Conservation (phyloP, 768 basidiomycete species). For the Crassisporium funariophilum region DNA sequence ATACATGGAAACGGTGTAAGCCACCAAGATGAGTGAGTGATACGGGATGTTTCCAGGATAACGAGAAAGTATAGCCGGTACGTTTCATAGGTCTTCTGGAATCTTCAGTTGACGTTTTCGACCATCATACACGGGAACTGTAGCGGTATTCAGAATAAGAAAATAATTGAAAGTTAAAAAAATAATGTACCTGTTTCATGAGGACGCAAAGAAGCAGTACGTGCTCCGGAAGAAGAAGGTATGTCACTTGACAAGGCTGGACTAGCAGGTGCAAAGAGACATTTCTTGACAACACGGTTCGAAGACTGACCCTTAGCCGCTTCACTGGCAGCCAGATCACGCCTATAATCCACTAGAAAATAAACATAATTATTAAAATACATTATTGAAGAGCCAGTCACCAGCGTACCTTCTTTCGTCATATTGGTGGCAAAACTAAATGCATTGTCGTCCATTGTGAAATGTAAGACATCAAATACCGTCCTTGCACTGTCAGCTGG, state of each 20-base stretch:
- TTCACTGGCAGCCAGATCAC: background rate
- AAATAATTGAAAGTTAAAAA: background rate
- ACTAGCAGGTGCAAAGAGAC: background rate
- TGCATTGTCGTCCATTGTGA: background rate
- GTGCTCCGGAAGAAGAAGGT: background rate
- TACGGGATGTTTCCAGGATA: background rate
- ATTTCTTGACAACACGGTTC: background rate
- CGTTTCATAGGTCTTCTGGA: background rate
- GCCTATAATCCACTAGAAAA: background rate
- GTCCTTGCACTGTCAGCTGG: background rate
- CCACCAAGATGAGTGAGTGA: background rate
- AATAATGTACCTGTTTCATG: no score
- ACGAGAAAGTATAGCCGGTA: background rate
- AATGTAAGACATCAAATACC: background rate
- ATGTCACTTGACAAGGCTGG: background rate
- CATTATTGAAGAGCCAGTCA: background rate
- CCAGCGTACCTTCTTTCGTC: background rate
- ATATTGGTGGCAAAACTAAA: background rate
- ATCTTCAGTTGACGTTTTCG: background rate
- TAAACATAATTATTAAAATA: background rate
- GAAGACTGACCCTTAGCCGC: background rate
- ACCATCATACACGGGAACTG: background rate
- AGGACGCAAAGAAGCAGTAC: background rate
- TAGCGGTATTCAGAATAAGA: background rate
- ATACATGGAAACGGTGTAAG: background rate